A percentile compares a stretch with the other conserved stretches of the same genome.
phyloP scores from a whole-genome alignment of 1,139 yeast genomes.

The Debaryomyces robertsiae region DNA sequence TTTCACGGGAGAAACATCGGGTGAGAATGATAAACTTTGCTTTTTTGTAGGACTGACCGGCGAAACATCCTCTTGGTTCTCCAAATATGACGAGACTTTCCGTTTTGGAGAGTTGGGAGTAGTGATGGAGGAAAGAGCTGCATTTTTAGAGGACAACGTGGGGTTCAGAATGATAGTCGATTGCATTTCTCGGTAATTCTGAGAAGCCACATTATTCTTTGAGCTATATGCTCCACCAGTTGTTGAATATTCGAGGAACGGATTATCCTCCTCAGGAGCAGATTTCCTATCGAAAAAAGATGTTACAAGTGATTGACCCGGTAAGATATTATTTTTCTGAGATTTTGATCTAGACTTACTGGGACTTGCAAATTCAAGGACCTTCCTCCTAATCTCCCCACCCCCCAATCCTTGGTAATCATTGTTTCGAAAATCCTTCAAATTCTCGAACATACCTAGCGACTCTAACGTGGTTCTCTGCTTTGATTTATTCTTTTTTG shows the following conservation, averaged over 20 bases:
- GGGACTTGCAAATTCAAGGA: not conserved
- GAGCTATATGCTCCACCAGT: too few relatives aligned
- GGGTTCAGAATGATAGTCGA: too few relatives aligned
- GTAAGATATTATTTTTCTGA: not conserved
- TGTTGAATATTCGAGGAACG: conserved; percentile 5
- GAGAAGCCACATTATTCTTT: too few relatives aligned
- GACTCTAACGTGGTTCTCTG: conserved; percentile 7
- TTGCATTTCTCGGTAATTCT: too few relatives aligned
- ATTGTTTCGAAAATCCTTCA: not conserved
- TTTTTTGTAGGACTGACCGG: not conserved
- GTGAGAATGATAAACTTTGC: not conserved
- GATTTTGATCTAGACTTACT: not conserved
- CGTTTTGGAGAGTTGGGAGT: not conserved
- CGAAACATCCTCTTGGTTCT: not conserved
- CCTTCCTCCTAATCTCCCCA: not conserved
- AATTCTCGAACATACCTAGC: not conserved
- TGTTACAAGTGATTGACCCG: conserved; percentile 9
- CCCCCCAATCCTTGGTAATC: not conserved
- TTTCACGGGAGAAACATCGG: not conserved
- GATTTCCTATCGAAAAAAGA: conserved; percentile 5
- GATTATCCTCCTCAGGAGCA: conserved; percentile 2
- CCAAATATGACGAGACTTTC: not conserved
- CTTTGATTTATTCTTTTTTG: not conserved
- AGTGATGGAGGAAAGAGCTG: too few relatives aligned
- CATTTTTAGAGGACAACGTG: too few relatives aligned